These are phyloP conservation scores for Candida mesenterica DNA, from an alignment of 1,139 yeast genomes.

Conservation along the genomic window DNA sequence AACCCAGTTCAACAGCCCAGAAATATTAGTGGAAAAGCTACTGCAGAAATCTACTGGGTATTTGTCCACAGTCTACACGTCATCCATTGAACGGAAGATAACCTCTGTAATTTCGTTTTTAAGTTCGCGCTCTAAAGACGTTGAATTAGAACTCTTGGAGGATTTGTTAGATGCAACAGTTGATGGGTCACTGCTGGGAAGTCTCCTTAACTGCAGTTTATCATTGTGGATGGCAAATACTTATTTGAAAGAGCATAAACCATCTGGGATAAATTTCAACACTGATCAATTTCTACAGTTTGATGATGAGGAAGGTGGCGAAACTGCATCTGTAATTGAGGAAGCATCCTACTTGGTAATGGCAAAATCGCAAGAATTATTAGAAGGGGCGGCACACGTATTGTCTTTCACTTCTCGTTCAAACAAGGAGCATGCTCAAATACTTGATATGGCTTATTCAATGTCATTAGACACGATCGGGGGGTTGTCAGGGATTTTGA, in stretches of 20 bases:
- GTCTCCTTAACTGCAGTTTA: constrained; percentile 11
- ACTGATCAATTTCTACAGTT: constrained; percentile 25
- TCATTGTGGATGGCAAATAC: constrained; percentile 34
- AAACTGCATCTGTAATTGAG: constrained; percentile 11
- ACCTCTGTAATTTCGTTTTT: constrained; percentile 9
- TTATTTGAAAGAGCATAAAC: constrained; percentile 12
- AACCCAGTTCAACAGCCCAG: constrained; percentile 11
- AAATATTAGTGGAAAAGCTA: constrained; percentile 3
- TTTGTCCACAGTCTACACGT: constrained; percentile 10
- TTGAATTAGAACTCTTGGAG: constrained; percentile 10
- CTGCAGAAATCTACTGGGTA: constrained; percentile 5
- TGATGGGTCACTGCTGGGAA: background rate
- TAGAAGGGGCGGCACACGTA: constrained; percentile 16
- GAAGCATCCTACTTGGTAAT: constrained; percentile 24
- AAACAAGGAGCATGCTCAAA: background rate
- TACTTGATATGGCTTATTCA: constrained; percentile 25
- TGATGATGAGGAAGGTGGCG: constrained; percentile 15
- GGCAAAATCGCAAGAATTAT: constrained; percentile 27
- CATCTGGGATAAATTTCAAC: constrained; percentile 4
- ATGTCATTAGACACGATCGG: constrained; percentile 35
- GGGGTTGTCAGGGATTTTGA: constrained; percentile 21
- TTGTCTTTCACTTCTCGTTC: constrained; percentile 5
- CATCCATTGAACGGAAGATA: constrained; percentile 10
- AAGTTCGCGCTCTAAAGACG: constrained; percentile 5
- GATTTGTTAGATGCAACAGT: constrained; percentile 10